phyloP scores from a whole-genome alignment of 352 stramenopile genomes.

The Pythium vanterpoolii region DNA sequence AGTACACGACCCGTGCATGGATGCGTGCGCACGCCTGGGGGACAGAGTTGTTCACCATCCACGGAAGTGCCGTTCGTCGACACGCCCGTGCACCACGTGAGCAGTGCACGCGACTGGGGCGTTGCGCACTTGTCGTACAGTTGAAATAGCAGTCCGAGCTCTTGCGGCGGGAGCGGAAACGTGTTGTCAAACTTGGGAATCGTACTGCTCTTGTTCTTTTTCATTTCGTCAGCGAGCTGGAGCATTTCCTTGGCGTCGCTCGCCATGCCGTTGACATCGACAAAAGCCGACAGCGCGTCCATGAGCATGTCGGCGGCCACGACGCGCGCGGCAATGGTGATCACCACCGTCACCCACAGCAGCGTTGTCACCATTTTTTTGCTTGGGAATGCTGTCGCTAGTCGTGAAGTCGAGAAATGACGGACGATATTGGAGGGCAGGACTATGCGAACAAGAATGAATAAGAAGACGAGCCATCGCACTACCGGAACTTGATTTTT shows the following conservation, averaged over 20 bases:
- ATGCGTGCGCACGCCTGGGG: conserved; percentile 46
- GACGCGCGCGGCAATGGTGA: not conserved
- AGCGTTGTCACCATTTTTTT: not conserved
- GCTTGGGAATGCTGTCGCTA: not conserved
- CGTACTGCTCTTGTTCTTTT: not conserved
- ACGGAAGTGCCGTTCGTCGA: conserved; percentile 16
- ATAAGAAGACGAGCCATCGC: not conserved
- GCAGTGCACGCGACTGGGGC: conserved; percentile 36
- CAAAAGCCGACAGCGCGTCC: conserved; percentile 21
- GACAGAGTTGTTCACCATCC: conserved; percentile 30
- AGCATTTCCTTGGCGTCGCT: conserved; percentile 7
- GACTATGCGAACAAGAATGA: not conserved
- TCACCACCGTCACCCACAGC: not conserved
- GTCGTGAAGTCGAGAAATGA: not conserved
- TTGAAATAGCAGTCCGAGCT: conserved; percentile 43
- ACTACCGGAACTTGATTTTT: too few relatives aligned
- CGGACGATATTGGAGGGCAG: not conserved
- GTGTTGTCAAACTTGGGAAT: conserved; percentile 36
- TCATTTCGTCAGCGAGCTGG: conserved; percentile 14
- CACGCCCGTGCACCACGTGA: conserved; percentile 58
- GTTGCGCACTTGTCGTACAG: conserved; percentile 49
- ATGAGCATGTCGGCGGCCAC: conserved; percentile 14
- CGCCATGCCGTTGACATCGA: conserved; percentile 18
- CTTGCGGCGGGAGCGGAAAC: conserved; percentile 42
- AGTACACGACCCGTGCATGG: conserved; percentile 63